Evolutionary conservation across 2,329 filamentous ascomycete species (phyloP), one percentile per base, ranked within the genome.

Genomic region (Hyphodiscus sp.): DNA sequence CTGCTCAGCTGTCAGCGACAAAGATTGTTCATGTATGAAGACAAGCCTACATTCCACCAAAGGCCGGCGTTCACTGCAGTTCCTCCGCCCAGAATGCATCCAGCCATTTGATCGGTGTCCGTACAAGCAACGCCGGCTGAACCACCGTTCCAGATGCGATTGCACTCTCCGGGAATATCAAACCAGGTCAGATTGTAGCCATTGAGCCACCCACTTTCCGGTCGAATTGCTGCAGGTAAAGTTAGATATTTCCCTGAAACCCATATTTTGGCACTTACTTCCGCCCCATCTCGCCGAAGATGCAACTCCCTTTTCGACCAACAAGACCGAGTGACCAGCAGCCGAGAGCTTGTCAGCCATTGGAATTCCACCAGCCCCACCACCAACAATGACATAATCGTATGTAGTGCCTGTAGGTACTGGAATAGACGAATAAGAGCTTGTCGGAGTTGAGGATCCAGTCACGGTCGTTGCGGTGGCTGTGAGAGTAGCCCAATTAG

Each of bases 71-170:
- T 89, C 63, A 87, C 58, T 8, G 66, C 65, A 19, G 66, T 65
- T 38, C 65, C 64, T 52, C 85, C 86, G 47, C 86, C 86, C 2
- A 89, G 76, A 44, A 89, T 75, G 57, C 86, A 89, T 15, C 84
- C 86, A 13, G 83, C 82, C 82, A 87, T 87, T 62, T 85, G 81
- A 57, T 85, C 83, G n/a, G 80, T 82, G 66, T 89, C 85, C 1
- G 76, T 77, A 68, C 86, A 89, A 38, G 81, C 79, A 61, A 87
- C 81, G 26, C 63, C 63, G 20, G 51, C 54, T 26, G 62, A 61
- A 50, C 64, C 65, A 41, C 63, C 64, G 51, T 66, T 61, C 66
- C 66, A 68, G 45, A 89, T 86, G 69, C 87, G 74, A 66, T 87
- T 88, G 68, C 82, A 86, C 55, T 88, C 78, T 51, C 84, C 83